These are phyloP conservation scores for Medicago truncatula DNA, from an alignment of 306 rosid genomes.

Conservation along the genomic window MtrunA17r5.0-ANR NC_053044.1:43717001-43717500, in stretches of 20 bases:
- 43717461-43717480: slow-evolving; percentile 95
- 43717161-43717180: not conserved
- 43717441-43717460: slow-evolving; percentile 87
- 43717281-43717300: slow-evolving; percentile 1
- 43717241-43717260: slow-evolving; percentile 21
- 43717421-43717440: slow-evolving; percentile 95
- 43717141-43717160: too few relatives aligned
- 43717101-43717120: too few relatives aligned
- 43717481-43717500: slow-evolving; percentile 86
- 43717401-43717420: slow-evolving; percentile 71
- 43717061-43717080: too few relatives aligned
- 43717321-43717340: slow-evolving; percentile 36
- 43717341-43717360: slow-evolving; percentile 15
- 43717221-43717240: slow-evolving; percentile 21
- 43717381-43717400: slow-evolving; percentile 44
- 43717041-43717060: too few relatives aligned
- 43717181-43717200: slow-evolving; percentile 29
- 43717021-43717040: too few relatives aligned
- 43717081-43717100: too few relatives aligned
- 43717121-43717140: too few relatives aligned
- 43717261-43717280: slow-evolving; percentile 32
- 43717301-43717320: not conserved
- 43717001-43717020: too few relatives aligned
- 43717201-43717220: slow-evolving; percentile 16
- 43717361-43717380: slow-evolving; percentile 38